Evolutionary conservation across 2,329 filamentous ascomycete species (phyloP).

Genomic region (Kalmusia sp.): DNA sequence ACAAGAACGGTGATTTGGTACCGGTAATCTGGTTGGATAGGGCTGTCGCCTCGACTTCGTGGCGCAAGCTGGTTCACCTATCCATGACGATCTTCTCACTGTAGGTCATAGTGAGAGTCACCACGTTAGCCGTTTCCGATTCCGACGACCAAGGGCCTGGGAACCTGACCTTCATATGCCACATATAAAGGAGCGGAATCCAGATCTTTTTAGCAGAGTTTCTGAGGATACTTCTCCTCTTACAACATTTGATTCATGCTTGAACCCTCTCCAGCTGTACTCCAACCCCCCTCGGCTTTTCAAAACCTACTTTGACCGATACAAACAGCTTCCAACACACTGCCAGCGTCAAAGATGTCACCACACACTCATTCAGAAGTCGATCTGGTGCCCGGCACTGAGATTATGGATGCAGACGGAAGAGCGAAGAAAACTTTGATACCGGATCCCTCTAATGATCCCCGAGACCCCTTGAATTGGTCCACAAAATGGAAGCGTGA

Average conservation of each 20-base stretch:
- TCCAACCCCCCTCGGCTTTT: no score
- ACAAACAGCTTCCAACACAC: not conserved
- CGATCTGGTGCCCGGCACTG: constrained; percentile 38
- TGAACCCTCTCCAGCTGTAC: no score
- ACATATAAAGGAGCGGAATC: not conserved
- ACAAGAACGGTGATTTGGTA: not conserved
- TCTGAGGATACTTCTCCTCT: no score
- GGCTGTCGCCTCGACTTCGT: not conserved
- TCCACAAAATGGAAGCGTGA: constrained; percentile 42
- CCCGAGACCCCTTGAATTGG: constrained; percentile 48
- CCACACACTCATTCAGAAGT: constrained; percentile 10
- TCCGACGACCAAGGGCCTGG: not conserved
- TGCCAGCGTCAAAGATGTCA: constrained; percentile 18
- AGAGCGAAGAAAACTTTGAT: constrained; percentile 32
- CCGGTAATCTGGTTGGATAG: not conserved
- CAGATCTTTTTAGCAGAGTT: not conserved
- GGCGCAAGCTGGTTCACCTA: not conserved
- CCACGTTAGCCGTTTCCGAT: not conserved
- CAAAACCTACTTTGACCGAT: not conserved
- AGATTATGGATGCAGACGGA: constrained; percentile 32
- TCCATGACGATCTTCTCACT: not conserved
- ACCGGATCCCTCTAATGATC: constrained; percentile 40
- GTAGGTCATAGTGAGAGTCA: not conserved
- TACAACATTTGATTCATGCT: no score
- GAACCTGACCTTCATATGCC: not conserved